phyloP scores from a whole-genome alignment of 2,329 filamentous ascomycete species.

The Aspergillus niger region DNA sequence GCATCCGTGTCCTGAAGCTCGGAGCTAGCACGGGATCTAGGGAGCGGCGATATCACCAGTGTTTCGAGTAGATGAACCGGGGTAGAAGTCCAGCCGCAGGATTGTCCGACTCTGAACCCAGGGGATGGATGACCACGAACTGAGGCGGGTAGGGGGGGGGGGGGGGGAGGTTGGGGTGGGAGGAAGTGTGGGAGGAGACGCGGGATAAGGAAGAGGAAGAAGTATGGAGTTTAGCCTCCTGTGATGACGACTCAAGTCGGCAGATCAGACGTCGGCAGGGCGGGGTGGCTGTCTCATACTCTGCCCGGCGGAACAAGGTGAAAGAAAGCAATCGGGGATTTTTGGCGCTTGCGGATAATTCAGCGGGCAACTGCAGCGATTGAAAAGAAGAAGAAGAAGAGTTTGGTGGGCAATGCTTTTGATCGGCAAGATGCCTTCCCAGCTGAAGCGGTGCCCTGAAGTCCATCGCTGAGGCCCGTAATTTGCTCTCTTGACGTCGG shows the following conservation, averaged over 20 bases:
- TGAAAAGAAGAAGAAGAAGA: not conserved
- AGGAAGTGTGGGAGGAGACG: not conserved
- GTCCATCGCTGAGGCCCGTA: not conserved
- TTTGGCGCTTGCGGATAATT: not conserved
- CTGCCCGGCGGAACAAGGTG: not conserved
- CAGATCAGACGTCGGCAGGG: constrained; percentile 2
- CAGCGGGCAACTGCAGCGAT: not conserved
- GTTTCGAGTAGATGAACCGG: constrained; percentile 1
- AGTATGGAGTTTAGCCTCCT: constrained; percentile 10
- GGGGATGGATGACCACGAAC: not conserved
- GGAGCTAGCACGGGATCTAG: constrained; percentile 1
- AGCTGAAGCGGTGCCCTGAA: not conserved
- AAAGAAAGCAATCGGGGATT: not conserved
- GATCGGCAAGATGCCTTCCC: constrained; percentile 9
- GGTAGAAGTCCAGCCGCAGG: not conserved
- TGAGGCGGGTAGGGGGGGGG: not conserved
- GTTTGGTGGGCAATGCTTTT: not conserved
- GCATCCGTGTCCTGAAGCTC: constrained; percentile 25
- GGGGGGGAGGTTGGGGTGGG: constrained; percentile 2
- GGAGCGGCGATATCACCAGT: not conserved
- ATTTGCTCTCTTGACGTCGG: constrained; percentile 4
- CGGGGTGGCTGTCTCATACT: constrained; percentile 5
- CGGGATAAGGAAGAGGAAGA: constrained; percentile 8
- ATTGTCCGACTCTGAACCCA: not conserved
- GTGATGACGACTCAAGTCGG: constrained; percentile 10